Evolutionary conservation across 1,284 basidiomycete species (phyloP), one percentile per base, ranked within the genome.

Genomic region (Chiua sp.): DNA sequence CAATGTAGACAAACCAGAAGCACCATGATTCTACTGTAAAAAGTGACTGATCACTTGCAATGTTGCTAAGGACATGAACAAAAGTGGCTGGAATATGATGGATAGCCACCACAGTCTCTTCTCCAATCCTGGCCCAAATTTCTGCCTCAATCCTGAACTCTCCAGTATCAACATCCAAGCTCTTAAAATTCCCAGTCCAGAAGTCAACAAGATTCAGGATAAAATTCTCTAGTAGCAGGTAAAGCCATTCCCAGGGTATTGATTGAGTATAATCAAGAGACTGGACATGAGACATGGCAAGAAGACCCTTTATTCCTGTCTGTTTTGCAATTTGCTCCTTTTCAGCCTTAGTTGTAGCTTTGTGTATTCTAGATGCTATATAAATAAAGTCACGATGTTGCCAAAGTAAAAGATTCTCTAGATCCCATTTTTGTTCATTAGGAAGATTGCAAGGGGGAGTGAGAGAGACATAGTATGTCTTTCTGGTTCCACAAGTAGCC

Each of bases 191-290:
- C 0, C 76, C 72, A 3, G 63, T 76, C 76, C 75, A 78, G 2
- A 72, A 6, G n/a, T 62, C 28, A 0, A 75, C 57, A 3, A 76
- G 61, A 16, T 67, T 71, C 0, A 33, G 50, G 2, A 69, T 59
- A 10, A 68, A 39, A 49, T 77, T 76, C 23, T 73, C 61, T 0
- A 68, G 57, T 1, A 76, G 51, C 0, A 78, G 57, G 46, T 78
- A 75, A 64, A 78, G 72, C 52, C 67, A 73, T 11, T 77, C 75
- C 67, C 69, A 74, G 1, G 73, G 72, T 3, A 62, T 37, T 3
- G 60, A 69, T 0, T 28, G 3, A 3, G 65, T 55, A 44, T 61
- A 64, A 39, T 75, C 56, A 0, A 77, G 46, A 0, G 69, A 73
- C 0, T 39, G 15, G 1, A 77, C 67, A 12, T 51, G 46, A 1